These are phyloP conservation scores for Aspergillus olivimuriae DNA, from an alignment of 495 filamentous ascomycete species.

Conservation along the genomic window DNA sequence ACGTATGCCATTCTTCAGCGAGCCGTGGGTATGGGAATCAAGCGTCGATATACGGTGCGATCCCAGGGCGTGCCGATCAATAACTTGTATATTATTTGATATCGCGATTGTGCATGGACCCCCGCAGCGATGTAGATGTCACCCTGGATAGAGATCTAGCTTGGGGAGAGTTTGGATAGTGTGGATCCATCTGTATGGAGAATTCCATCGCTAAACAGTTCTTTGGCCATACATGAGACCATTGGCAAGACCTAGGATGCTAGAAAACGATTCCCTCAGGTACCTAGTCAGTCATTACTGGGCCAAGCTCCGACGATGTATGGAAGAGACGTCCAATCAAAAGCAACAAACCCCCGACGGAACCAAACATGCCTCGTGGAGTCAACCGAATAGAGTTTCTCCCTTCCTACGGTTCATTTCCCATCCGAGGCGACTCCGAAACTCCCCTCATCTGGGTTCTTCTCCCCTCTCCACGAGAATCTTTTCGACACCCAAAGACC, in stretches of 20 bases:
- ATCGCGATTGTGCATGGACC: background rate
- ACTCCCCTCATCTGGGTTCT: background rate
- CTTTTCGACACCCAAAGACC: background rate
- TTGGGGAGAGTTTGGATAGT: too few species aligned
- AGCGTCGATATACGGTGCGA: constrained; percentile 70
- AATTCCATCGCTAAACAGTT: too few species aligned
- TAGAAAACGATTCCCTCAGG: too few species aligned
- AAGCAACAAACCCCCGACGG: background rate
- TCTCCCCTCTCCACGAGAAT: background rate
- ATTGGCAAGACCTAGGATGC: too few species aligned
- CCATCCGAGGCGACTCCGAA: too few species aligned
- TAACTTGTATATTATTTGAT: constrained; percentile 70
- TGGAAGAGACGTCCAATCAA: background rate
- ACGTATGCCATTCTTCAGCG: constrained; percentile 56
- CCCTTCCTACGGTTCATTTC: too few species aligned
- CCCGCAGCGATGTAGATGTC: too few species aligned
- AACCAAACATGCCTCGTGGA: background rate
- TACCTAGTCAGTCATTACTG: too few species aligned
- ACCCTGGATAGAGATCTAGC: too few species aligned
- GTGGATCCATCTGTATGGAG: too few species aligned
- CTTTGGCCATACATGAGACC: too few species aligned
- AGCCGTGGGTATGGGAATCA: constrained; percentile 61
- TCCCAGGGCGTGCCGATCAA: constrained; percentile 73
- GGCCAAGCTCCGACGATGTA: too few species aligned
- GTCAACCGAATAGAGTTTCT: background rate